Conservation (phyloP, 768 basidiomycete species). For the Leccinum variicolor region DNA sequence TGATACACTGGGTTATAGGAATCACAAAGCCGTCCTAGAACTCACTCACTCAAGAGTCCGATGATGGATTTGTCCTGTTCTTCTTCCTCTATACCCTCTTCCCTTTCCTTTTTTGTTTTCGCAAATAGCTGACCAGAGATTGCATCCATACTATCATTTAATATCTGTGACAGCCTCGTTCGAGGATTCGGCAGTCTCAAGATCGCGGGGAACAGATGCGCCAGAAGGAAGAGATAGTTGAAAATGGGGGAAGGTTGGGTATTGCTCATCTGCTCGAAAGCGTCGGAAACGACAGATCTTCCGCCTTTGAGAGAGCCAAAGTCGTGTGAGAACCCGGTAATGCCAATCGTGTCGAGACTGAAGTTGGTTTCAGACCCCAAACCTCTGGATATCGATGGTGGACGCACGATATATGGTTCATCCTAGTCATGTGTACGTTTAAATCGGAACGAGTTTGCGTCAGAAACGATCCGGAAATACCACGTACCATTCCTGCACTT, state of each 20-base stretch:
- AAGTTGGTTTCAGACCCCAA: neutral
- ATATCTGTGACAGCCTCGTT: slow-evolving; percentile 20
- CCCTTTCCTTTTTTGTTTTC: slow-evolving; percentile 31
- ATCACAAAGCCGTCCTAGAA: neutral
- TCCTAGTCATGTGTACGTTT: slow-evolving; percentile 24
- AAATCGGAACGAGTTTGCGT: neutral
- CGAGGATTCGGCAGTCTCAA: slow-evolving; percentile 33
- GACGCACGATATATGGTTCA: slow-evolving; percentile 44
- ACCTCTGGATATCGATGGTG: neutral
- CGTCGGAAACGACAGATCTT: slow-evolving; percentile 1
- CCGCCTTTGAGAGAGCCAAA: slow-evolving; percentile 42
- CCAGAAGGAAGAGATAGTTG: slow-evolving; percentile 23
- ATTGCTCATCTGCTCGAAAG: slow-evolving; percentile 26
- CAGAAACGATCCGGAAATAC: neutral
- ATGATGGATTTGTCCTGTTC: slow-evolving; percentile 37
- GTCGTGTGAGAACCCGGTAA: slow-evolving; percentile 44
- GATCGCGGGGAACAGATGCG: slow-evolving; percentile 28
- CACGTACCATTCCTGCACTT: slow-evolving; percentile 45
- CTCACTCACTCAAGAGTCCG: slow-evolving; percentile 34
- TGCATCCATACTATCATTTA: slow-evolving; percentile 29
- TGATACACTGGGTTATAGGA: slow-evolving; percentile 6
- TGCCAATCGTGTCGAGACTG: slow-evolving; percentile 42
- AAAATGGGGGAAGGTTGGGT: slow-evolving; percentile 20
- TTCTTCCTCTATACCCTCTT: slow-evolving; percentile 23
- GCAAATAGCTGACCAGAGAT: slow-evolving; percentile 35